Base-by-base conservation (phyloP, 768 basidiomycete genomes). In the Chalciporus sphaerocephalus region DNA sequence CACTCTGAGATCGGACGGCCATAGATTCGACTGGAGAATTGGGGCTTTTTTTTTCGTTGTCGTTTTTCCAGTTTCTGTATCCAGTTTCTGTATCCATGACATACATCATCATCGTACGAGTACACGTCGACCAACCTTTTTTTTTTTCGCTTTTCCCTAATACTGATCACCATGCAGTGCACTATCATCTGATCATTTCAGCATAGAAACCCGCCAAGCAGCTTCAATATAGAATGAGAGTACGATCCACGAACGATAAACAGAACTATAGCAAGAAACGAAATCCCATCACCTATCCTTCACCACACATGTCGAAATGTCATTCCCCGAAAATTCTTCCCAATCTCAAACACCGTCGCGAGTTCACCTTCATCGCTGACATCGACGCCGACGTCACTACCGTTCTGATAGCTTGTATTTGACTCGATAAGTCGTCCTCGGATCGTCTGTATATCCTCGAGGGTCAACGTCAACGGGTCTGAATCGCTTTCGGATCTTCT, bases 231-330 rank as follows among this genome's bases (percentile, higher is more conserved):
- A n/a, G n/a, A n/a, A n/a, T n/a, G n/a, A n/a, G n/a, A n/a, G n/a
- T n/a, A n/a, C n/a, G n/a, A n/a, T n/a, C n/a, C n/a, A n/a, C n/a
- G n/a, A n/a, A n/a, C n/a, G n/a, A n/a, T n/a, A n/a, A n/a, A n/a
- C n/a, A n/a, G n/a, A n/a, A n/a, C n/a, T n/a, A n/a, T n/a, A n/a
- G n/a, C n/a, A n/a, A n/a, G n/a, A n/a, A n/a, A n/a, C n/a, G n/a
- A n/a, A 25, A 25, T 10, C 24, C 10, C 24, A 5, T 25, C 24
- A 25, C 10, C 30, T n/a, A n/a, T n/a, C 15, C 30, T n/a, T 64
- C 27, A 62, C 61, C 61, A 61, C 25, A 54, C 48, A 17, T 59
- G 62, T 8, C 52, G 54, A 44, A 62, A 62, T 4, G 33, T 9
- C 53, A 42, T 53, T 21, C 62, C 61, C 12, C 32, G 45, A 46